Conservation (phyloP, 2,329 filamentous ascomycete species). For the Claviceps pazoutovae region DNA sequence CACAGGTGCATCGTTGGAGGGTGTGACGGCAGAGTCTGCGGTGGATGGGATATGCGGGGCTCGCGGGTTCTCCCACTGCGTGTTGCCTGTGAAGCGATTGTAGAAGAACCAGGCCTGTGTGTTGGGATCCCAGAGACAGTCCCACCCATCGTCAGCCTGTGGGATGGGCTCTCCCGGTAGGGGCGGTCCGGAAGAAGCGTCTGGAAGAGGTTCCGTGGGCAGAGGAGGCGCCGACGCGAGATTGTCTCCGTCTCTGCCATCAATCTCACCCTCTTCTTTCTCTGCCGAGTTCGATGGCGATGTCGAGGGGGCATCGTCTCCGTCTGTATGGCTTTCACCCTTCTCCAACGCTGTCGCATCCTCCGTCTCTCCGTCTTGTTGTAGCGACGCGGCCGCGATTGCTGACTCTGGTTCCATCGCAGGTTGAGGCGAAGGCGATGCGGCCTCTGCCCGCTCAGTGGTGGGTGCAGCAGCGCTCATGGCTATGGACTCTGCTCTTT, state of each 20-base stretch:
- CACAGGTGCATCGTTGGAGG: slow-evolving; percentile 14
- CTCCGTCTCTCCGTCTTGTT: slow-evolving; percentile 7
- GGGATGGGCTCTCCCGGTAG: slow-evolving; percentile 30
- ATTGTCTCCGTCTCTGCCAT: slow-evolving; percentile 1
- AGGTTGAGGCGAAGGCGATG: slow-evolving; percentile 6
- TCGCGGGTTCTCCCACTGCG: slow-evolving; percentile 81
- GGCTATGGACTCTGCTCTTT: slow-evolving; percentile 1
- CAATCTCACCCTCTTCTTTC: slow-evolving; percentile 3
- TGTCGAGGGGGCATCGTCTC: not conserved
- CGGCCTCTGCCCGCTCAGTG: not conserved
- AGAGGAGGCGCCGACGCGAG: slow-evolving; percentile 15
- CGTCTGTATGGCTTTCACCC: not conserved
- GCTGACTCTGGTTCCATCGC: slow-evolving; percentile 2
- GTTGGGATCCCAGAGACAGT: slow-evolving; percentile 58
- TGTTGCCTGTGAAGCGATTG: slow-evolving; percentile 62
- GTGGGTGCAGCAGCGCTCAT: slow-evolving; percentile 4
- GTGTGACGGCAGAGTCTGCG: not conserved
- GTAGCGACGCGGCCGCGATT: slow-evolving; percentile 3
- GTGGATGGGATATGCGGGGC: slow-evolving; percentile 27
- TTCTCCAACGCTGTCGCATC: not conserved
- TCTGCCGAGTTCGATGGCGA: not conserved
- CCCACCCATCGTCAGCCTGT: slow-evolving; percentile 61
- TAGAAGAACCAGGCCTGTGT: slow-evolving; percentile 67
- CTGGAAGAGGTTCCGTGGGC: slow-evolving; percentile 18
- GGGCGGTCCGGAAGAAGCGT: slow-evolving; percentile 19